Percentiles rank a stretch among this genome's conserved stretches.
Evolutionary conservation across 345 rosid genomes (phyloP).

Genomic region (Eutrema japonicum): DNA sequence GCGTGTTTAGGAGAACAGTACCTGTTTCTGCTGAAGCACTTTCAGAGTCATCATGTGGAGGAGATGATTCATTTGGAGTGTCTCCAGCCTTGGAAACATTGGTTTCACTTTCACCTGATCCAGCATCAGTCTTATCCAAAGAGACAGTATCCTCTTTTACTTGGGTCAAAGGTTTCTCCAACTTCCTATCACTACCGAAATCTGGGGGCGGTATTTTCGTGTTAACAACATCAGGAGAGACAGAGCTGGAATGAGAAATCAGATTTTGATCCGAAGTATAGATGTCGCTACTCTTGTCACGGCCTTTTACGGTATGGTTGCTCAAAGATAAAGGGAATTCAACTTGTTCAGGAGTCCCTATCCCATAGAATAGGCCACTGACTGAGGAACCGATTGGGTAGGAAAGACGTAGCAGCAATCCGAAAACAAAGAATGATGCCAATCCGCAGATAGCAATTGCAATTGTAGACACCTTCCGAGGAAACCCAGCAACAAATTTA

Average conservation of each 20-base stretch:
- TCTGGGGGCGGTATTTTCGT: constrained; percentile 1
- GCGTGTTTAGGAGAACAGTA: constrained; percentile 32
- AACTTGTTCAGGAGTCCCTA: constrained; percentile 47
- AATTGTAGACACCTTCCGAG: constrained; percentile 69
- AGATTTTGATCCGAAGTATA: background rate
- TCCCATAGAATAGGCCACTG: constrained; percentile 61
- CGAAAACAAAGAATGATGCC: constrained; percentile 68
- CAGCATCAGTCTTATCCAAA: constrained; percentile 38
- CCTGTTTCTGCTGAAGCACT: constrained; percentile 56
- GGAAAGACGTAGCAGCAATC: constrained; percentile 66
- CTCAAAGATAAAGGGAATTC: constrained; percentile 29
- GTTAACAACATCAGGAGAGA: background rate
- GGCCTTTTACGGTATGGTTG: constrained; percentile 10
- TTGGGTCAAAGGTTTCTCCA: constrained; percentile 28
- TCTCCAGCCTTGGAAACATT: constrained; percentile 36
- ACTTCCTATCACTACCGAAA: background rate
- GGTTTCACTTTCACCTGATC: constrained; percentile 41
- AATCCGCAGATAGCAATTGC: constrained; percentile 63
- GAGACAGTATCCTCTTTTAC: constrained; percentile 35
- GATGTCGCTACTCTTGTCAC: constrained; percentile 18
- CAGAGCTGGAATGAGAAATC: constrained; percentile 17
- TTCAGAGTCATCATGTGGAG: constrained; percentile 34
- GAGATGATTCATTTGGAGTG: constrained; percentile 20
- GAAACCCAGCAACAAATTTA: constrained; percentile 51
- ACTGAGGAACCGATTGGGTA: constrained; percentile 63